phyloP scores from a whole-genome alignment of 2,329 filamentous ascomycete genomes.

The Orbilia javanica region DNA sequence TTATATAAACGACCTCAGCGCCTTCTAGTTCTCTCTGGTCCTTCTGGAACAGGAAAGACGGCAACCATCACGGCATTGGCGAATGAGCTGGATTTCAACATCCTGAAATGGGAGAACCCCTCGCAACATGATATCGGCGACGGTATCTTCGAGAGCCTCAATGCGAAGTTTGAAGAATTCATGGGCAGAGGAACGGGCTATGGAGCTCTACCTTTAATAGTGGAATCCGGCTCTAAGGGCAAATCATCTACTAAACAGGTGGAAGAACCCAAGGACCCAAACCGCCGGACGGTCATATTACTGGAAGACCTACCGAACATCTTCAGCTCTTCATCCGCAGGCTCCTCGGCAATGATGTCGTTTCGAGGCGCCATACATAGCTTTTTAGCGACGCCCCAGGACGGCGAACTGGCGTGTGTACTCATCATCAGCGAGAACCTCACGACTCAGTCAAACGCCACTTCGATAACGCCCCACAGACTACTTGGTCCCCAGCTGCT shows the following conservation, averaged over 20 bases:
- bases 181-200: slow-evolving; percentile 72
- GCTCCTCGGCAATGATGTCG: slow-evolving; percentile 69
- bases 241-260: slow-evolving; percentile 22
- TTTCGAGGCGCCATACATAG: slow-evolving; percentile 78
- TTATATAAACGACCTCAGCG: slow-evolving; percentile 72
- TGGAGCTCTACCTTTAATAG: slow-evolving; percentile 60
- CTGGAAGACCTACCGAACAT: slow-evolving; percentile 87
- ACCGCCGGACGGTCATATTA: slow-evolving; percentile 73
- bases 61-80: slow-evolving; percentile 84
- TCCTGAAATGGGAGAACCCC: slow-evolving; percentile 93
- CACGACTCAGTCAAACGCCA: slow-evolving; percentile 86
- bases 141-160: slow-evolving; percentile 73
- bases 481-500: slow-evolving; percentile 88
- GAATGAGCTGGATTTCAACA: slow-evolving; percentile 78
- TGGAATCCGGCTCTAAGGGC: slow-evolving; percentile 51
- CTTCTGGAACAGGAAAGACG: slow-evolving; percentile 92
- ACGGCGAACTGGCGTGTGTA: slow-evolving; percentile 72
- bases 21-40: slow-evolving; percentile 86
- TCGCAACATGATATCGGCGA: slow-evolving; percentile 63
- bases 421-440: slow-evolving; percentile 94
- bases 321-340: slow-evolving; percentile 75
- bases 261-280: slow-evolving; percentile 24
- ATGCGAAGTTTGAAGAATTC: slow-evolving; percentile 91
- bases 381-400: slow-evolving; percentile 59
- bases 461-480: slow-evolving; percentile 78